Evolutionary conservation across 805 yeast species (phyloP), one percentile per base, ranked within the genome.

Genomic region (Sugiyamaella qingdaonensis): DNA sequence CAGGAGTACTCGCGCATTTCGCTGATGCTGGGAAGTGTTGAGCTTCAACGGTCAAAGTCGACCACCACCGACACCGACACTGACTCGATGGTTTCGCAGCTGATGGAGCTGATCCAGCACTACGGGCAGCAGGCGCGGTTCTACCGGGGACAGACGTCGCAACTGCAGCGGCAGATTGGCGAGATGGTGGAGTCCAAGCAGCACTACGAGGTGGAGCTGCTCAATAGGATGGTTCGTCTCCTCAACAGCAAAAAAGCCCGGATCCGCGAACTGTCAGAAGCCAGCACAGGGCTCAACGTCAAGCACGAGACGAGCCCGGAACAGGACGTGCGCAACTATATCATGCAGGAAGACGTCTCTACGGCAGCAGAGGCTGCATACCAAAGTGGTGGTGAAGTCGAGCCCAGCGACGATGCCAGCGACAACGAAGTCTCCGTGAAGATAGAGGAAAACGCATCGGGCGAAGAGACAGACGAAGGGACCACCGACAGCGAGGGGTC

Each of bases 231-330:
- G 34, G 53, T 54, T 14, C 49, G 37, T n/a, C 46, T 55, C 8
- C 32, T 54, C 36, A 53, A 63, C 48, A 50, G 55, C 14, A 61
- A 55, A 46, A 56, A 49, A 49, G 54, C 41, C 47, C 57, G 48
- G 49, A 58, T 57, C 49, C 48, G 39, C 42, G 51, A 50, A 16
- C 48, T 58, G 48, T 29, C 46, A 37, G 55, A 39, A 10, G 46
- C 16, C 3, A 31, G 14, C 14, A 19, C 3, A 14, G 49, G 48
- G 18, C 19, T n/a, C 29, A 10, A 32, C 35, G 43, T 18, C 21
- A 21, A 33, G 48, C 3, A 29, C 10, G 48, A 27, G 48, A 13
- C 7, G 35, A 29, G 19, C 7, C 19, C 19, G 8, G 48, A 21
- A 7, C 42, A 45, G 13, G 48, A 45, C 9, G 48, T 5, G n/a